These are phyloP conservation scores for Mortierella alpina DNA, from an alignment of 192 early-diverging fungal species.

Conservation along the genomic window DNA sequence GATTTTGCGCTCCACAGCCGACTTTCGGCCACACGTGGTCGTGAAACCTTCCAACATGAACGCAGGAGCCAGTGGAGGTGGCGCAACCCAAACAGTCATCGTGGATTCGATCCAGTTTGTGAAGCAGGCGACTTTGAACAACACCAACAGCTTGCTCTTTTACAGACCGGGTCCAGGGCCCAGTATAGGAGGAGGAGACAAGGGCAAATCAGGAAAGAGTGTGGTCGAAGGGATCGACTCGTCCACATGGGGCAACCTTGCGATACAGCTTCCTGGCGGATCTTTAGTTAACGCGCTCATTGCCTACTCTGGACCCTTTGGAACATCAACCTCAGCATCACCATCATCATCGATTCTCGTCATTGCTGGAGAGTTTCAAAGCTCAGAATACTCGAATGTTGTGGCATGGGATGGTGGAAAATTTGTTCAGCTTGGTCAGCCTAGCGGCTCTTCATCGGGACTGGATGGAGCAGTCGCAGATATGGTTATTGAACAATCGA, in stretches of 20 bases:
- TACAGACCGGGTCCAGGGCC: conserved; percentile 14
- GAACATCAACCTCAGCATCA: background rate
- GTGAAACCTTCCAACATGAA: conserved; percentile 45
- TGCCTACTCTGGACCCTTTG: conserved; percentile 26
- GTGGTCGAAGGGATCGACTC: conserved; percentile 50
- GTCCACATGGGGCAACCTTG: conserved; percentile 44
- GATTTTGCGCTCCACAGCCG: conserved; percentile 55
- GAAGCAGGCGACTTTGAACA: conserved; percentile 45
- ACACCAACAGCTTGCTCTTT: conserved; percentile 39
- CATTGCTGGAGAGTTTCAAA: conserved; percentile 72
- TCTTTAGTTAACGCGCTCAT: conserved; percentile 62
- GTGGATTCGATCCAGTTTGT: conserved; percentile 53
- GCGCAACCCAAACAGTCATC: conserved; percentile 18
- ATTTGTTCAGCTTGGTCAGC: conserved; percentile 28
- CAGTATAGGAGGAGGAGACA: background rate
- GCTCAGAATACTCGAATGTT: conserved; percentile 63
- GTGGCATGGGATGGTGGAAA: conserved; percentile 61
- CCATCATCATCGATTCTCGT: conserved; percentile 47
- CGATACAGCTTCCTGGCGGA: conserved; percentile 51
- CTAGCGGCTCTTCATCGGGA: conserved; percentile 30
- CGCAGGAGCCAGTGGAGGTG: conserved; percentile 7
- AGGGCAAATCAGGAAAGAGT: background rate
- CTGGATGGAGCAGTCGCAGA: conserved; percentile 59
- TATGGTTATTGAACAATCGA: conserved; percentile 40
- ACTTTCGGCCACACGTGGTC: conserved; percentile 62